Percentiles rank a stretch among this genome's conserved stretches.
These are phyloP conservation scores for Papiliotrema fonsecae DNA, from an alignment of 1,284 basidiomycete genomes.

Conservation along the genomic window DNA sequence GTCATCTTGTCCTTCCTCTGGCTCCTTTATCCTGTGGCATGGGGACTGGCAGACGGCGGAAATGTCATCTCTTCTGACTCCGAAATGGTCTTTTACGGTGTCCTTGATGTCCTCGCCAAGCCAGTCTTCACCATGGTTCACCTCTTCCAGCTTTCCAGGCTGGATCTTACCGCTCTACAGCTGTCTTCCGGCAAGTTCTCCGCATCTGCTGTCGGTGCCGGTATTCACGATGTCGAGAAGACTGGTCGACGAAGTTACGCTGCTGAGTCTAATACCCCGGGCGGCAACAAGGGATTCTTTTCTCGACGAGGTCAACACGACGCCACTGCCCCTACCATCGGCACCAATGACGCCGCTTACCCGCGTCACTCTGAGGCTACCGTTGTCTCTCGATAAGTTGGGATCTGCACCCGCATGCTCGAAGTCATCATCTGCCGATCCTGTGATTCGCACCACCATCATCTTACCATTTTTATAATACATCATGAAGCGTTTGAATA, in stretches of 20 bases:
- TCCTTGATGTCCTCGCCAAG: constrained; percentile 58
- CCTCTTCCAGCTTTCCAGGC: constrained; percentile 21
- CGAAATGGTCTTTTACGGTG: constrained; percentile 57
- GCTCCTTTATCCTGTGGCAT: constrained; percentile 54
- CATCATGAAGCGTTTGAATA: too few species aligned
- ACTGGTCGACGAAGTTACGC: constrained; percentile 1
- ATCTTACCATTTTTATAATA: too few species aligned
- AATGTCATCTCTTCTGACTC: constrained; percentile 46
- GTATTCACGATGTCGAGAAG: constrained; percentile 24
- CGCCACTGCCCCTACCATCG: constrained; percentile 3
- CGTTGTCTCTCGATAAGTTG: constrained; percentile 2
- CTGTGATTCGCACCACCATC: too few species aligned
- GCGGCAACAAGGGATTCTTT: constrained; percentile 25
- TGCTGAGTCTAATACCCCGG: constrained; percentile 4
- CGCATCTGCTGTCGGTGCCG: constrained; percentile 10
- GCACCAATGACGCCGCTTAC: not conserved
- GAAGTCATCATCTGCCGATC: not conserved
- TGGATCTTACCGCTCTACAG: constrained; percentile 36
- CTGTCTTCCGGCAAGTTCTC: constrained; percentile 35
- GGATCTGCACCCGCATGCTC: too few species aligned
- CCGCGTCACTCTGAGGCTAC: constrained; percentile 5
- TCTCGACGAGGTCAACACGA: constrained; percentile 24
- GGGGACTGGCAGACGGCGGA: constrained; percentile 48
- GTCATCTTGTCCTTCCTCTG: constrained; percentile 53
- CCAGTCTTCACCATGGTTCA: constrained; percentile 49